These are phyloP conservation scores for Ophiobolus disseminans DNA, from an alignment of 2,329 filamentous ascomycete species.

Conservation along the genomic window DNA sequence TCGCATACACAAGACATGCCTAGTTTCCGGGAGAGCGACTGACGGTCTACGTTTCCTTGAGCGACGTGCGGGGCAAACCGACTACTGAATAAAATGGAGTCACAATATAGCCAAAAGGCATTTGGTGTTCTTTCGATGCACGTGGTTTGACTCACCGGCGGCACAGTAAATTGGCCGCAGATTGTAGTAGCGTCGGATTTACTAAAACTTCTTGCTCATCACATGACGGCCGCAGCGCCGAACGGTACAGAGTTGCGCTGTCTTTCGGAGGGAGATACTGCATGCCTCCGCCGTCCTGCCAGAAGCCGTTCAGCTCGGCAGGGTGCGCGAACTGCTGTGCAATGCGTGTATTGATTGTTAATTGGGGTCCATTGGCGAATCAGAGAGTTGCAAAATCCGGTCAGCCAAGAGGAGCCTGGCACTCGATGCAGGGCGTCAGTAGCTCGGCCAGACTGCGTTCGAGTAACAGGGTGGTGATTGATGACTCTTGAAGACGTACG, in stretches of 20 bases:
- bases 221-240: too few relatives aligned
- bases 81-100: slow-evolving; percentile 27
- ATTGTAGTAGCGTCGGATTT: too few relatives aligned
- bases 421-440: slow-evolving; percentile 24
- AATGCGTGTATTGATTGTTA: slow-evolving; percentile 8
- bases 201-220: too few relatives aligned
- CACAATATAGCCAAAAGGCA: slow-evolving; percentile 19
- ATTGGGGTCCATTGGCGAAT: slow-evolving; percentile 30
- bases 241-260: too few relatives aligned
- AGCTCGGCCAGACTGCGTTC: slow-evolving; percentile 20
- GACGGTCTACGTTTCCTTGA: slow-evolving; percentile 9
- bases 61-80: slow-evolving; percentile 28
- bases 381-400: slow-evolving; percentile 31
- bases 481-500: slow-evolving; percentile 6
- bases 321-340: slow-evolving; percentile 34
- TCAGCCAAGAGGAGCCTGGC: slow-evolving; percentile 39
- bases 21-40: slow-evolving; percentile 13
- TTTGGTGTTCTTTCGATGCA: slow-evolving; percentile 4
- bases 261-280: too few relatives aligned
- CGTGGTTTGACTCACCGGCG: slow-evolving; percentile 21
- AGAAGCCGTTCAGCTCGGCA: slow-evolving; percentile 33
- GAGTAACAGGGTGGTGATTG: slow-evolving; percentile 9
- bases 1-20: slow-evolving; percentile 18
- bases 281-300: too few relatives aligned
- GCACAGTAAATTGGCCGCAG: slow-evolving; percentile 1